Evolutionary conservation across 225 moss, liverwort and hornwort species (phyloP), one percentile per base, ranked within the genome.

Genomic region (Antitrichia curtipendula): DNA sequence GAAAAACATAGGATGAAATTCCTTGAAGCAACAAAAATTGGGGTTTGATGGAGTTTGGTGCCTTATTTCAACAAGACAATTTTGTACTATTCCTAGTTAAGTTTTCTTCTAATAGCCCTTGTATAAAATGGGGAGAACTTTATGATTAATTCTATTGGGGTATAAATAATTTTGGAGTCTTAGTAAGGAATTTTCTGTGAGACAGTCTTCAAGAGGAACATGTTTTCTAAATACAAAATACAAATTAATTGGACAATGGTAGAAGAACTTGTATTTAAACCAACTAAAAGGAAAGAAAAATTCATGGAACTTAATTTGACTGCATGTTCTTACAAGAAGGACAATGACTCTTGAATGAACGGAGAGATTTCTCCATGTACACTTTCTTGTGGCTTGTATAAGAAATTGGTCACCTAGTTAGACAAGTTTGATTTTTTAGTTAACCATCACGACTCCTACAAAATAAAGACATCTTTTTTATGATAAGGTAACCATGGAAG

Each of bases 231-330:
- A 52, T 52, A 23, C 0, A 8, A 0, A 75, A 8, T 52, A 14
- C 23, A 52, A 36, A 75, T 8, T 75, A 22, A 52, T 34, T 32
- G 1, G 10, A 21, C 8, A 36, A 36, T 21, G 2, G 14, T 21
- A 53, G 22, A 53, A 75, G 8, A 36, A 2, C 8, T 1, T 0
- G 0, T 36, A 0, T 52, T 75, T 8, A 36, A 75, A 23, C 3
- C 74, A 49, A 19, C 8, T 2, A 21, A 13, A 7, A 12, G 4
- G 15, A 72, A 75, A 21, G 21, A 34, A 52, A 52, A 75, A 8
- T 75, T 23, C 0, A 52, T 52, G 0, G 22, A 34, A 52, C 3
- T 13, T 32, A 50, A 32, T 19, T 20, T 1, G 0, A 49, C 20
- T 7, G 12, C 17, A 45, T 28, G 3, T 28, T 71, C 28, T 27